phyloP scores from a whole-genome alignment of 2,329 filamentous ascomycete species.

The Mycosphaerelloides madeirae region DNA sequence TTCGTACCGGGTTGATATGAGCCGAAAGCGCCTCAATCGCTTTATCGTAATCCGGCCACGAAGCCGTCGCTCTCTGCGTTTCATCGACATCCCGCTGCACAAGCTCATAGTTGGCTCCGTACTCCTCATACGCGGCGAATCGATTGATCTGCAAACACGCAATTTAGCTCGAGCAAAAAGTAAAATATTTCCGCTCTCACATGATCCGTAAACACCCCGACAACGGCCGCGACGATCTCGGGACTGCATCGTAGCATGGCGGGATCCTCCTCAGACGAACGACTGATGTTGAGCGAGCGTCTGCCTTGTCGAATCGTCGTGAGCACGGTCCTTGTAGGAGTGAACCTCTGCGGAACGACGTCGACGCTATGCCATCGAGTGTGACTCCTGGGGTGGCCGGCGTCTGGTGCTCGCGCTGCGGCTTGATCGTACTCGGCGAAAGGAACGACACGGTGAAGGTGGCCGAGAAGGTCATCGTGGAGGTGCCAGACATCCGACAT shows the following conservation, averaged over 20 bases:
- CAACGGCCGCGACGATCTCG: conserved; percentile 50
- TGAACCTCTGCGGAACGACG: conserved; percentile 35
- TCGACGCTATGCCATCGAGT: conserved; percentile 48
- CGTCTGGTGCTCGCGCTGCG: conserved; percentile 9
- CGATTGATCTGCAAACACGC: conserved; percentile 59
- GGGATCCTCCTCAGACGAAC: conserved; percentile 36
- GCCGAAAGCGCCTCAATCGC: conserved; percentile 80
- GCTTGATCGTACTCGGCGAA: conserved; percentile 51
- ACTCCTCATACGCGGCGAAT: conserved; percentile 87
- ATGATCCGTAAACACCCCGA: conserved; percentile 50
- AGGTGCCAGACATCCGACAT: conserved; percentile 69
- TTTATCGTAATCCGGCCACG: conserved; percentile 76
- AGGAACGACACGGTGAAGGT: conserved; percentile 67
- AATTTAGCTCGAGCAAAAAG: conserved; percentile 42
- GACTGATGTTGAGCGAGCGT: conserved; percentile 44
- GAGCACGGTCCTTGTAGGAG: conserved; percentile 25
- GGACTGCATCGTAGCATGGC: conserved; percentile 46
- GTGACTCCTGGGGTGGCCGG: conserved; percentile 35
- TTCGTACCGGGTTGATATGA: conserved; percentile 66
- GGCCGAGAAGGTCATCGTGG: conserved; percentile 74
- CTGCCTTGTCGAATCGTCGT: conserved; percentile 34
- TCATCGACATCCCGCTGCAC: conserved; percentile 73
- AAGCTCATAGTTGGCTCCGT: conserved; percentile 81
- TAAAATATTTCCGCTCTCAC: conserved; percentile 33
- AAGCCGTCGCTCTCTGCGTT: conserved; percentile 61